Conservation (phyloP, 1,284 basidiomycete genomes). For the Ceraceosorus guamensis region DNA sequence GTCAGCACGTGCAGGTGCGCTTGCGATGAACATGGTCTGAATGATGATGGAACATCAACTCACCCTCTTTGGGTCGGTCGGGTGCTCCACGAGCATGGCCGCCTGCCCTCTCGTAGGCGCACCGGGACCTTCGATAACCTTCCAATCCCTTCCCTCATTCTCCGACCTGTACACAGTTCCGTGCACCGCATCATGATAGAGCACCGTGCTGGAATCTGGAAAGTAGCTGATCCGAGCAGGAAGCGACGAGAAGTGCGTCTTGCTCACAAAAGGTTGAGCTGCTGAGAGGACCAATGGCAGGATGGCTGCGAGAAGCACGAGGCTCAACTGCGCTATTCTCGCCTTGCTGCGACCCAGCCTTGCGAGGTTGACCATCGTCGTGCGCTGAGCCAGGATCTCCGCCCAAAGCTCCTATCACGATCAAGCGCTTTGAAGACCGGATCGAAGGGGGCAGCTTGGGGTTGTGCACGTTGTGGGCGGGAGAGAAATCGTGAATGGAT, state of each 20-base stretch:
- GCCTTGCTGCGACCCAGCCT: too few species aligned
- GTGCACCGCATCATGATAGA: constrained; percentile 71
- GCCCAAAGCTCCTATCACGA: too few species aligned
- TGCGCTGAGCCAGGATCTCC: too few species aligned
- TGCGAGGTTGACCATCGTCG: too few species aligned
- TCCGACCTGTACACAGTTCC: constrained; percentile 69
- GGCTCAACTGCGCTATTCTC: not conserved
- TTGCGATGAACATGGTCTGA: not conserved
- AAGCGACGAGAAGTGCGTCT: constrained; percentile 56
- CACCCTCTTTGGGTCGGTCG: constrained; percentile 59
- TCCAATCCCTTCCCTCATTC: constrained; percentile 86
- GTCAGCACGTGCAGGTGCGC: not conserved
- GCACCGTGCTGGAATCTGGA: constrained; percentile 73
- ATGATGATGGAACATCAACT: constrained; percentile 1
- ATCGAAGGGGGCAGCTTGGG: too few species aligned
- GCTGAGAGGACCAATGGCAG: not conserved
- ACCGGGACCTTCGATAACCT: constrained; percentile 53
- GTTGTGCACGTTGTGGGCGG: too few species aligned
- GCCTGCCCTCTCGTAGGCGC: constrained; percentile 60
- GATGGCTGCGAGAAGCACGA: not conserved
- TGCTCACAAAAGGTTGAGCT: not conserved
- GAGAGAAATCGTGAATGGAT: too few species aligned
- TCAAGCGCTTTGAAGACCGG: too few species aligned
- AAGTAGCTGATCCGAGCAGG: constrained; percentile 83
- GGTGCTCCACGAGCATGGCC: constrained; percentile 74